phyloP scores from a whole-genome alignment of 2,329 filamentous ascomycete genomes.

The Pyrenophora graminea region DNA sequence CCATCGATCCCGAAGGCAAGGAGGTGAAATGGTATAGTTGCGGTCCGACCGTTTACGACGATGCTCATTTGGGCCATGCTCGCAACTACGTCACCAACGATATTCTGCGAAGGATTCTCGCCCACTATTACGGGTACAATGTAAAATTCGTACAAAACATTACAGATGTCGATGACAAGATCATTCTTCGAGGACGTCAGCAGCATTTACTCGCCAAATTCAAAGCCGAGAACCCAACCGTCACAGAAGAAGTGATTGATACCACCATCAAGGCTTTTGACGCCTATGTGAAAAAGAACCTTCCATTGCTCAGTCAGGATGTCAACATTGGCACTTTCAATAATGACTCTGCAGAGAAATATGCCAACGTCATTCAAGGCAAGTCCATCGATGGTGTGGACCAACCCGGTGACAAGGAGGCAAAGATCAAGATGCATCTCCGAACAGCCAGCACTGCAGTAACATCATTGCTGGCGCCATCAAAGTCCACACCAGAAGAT shows the following conservation, averaged over 20 bases:
- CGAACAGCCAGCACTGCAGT: constrained; percentile 62
- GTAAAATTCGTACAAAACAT: constrained; percentile 93
- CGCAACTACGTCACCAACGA: constrained; percentile 91
- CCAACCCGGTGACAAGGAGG: constrained; percentile 72
- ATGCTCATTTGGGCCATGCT: constrained; percentile 80
- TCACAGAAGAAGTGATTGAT: constrained; percentile 53
- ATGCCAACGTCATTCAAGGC: constrained; percentile 60
- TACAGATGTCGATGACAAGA: constrained; percentile 65
- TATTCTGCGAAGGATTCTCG: constrained; percentile 80
- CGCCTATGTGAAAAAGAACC: constrained; percentile 70
- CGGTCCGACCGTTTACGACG: constrained; percentile 84
- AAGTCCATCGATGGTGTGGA: constrained; percentile 59
- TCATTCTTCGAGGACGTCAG: constrained; percentile 70
- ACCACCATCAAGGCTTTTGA: constrained; percentile 58
- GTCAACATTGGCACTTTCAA: constrained; percentile 54
- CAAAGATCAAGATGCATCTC: constrained; percentile 89
- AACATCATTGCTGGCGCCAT: constrained; percentile 50
- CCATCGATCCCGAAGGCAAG: constrained; percentile 67
- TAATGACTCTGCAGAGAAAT: constrained; percentile 54
- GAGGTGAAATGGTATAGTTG: constrained; percentile 87
- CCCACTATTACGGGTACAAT: constrained; percentile 80
- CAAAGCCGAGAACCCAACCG: constrained; percentile 55
- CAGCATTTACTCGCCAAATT: constrained; percentile 77
- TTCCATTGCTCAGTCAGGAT: constrained; percentile 55
- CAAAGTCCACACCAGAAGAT: constrained; percentile 35